Percentiles rank a stretch among this genome's conserved stretches.
Conservation (phyloP, 305 asterid genomes). For the Coffea humblotiana region DNA sequence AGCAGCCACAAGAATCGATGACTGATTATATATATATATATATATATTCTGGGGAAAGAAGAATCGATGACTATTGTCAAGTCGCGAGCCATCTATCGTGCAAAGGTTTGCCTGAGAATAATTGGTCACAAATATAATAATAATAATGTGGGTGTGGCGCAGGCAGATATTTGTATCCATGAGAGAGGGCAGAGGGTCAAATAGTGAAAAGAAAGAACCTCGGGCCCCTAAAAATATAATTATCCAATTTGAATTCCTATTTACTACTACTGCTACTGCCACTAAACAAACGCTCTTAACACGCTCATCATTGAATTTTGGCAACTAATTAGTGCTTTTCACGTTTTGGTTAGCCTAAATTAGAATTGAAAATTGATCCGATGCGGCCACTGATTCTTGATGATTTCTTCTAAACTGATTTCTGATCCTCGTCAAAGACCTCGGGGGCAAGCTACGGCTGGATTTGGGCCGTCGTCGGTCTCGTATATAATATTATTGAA, state of each 20-base stretch:
- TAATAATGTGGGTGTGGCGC: conserved; percentile 6
- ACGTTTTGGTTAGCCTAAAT: conserved; percentile 9
- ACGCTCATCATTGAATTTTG: conserved; percentile 19
- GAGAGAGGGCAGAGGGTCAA: conserved; percentile 29
- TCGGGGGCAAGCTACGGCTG: conserved; percentile 18
- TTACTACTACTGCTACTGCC: not conserved
- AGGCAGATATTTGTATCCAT: not conserved
- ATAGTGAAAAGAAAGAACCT: conserved; percentile 41
- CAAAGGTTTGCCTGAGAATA: conserved; percentile 14
- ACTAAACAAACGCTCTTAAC: not conserved
- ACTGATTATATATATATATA: not conserved
- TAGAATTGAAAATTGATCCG: not conserved
- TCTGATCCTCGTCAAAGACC: conserved; percentile 2
- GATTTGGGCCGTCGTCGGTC: conserved; percentile 24
- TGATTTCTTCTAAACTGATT: conserved; percentile 19
- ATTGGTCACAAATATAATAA: conserved; percentile 13
- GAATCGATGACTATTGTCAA: conserved; percentile 3
- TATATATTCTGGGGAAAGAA: not conserved
- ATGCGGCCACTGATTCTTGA: not conserved
- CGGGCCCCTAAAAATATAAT: conserved; percentile 60
- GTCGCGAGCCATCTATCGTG: conserved; percentile 16
- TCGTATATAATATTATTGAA: conserved; percentile 13
- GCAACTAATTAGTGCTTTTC: conserved; percentile 29
- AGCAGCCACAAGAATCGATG: conserved; percentile 4
- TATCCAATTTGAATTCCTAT: not conserved